phyloP scores from a whole-genome alignment of 1,139 yeast genomes.

The Geotrichum carabidarum region DNA sequence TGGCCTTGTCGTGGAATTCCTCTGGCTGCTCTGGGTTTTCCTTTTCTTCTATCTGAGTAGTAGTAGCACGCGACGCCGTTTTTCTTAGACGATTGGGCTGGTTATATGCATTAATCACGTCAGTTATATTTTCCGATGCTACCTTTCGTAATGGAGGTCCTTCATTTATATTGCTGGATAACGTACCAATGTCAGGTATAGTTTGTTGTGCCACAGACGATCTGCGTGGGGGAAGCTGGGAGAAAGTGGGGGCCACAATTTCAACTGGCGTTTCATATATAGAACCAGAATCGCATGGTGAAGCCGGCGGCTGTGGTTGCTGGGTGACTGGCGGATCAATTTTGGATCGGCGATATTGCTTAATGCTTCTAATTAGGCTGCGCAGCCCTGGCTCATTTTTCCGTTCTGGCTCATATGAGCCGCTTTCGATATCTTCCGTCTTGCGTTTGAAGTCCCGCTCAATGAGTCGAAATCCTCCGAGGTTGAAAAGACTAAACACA shows the following conservation, averaged over 20 bases:
- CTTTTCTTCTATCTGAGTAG: background rate
- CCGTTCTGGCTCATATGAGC: slow-evolving; percentile 7
- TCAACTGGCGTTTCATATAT: no score
- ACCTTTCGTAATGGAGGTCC: background rate
- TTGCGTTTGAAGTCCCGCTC: slow-evolving; percentile 54
- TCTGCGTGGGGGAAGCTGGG: background rate
- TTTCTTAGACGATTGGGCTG: background rate
- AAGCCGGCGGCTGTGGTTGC: background rate
- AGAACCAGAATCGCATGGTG: no score
- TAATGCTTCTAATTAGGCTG: background rate
- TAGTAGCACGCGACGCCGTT: background rate
- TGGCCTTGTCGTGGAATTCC: background rate
- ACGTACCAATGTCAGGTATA: slow-evolving; percentile 8
- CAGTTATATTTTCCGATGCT: slow-evolving; percentile 6
- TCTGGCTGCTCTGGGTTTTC: background rate
- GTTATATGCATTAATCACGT: slow-evolving; percentile 10
- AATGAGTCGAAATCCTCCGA: slow-evolving; percentile 69
- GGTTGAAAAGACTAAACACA: slow-evolving; percentile 63
- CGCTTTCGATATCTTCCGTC: slow-evolving; percentile 9
- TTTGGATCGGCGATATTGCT: background rate
- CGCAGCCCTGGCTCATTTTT: slow-evolving; percentile 5
- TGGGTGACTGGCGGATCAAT: background rate
- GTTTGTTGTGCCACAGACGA: slow-evolving; percentile 1
- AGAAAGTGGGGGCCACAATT: no score
- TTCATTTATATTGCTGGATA: background rate